Percentiles rank a stretch among this genome's conserved stretches.
Conservation (phyloP, 2,329 filamentous ascomycete species). For the Cladosporium cucumerinum region DNA sequence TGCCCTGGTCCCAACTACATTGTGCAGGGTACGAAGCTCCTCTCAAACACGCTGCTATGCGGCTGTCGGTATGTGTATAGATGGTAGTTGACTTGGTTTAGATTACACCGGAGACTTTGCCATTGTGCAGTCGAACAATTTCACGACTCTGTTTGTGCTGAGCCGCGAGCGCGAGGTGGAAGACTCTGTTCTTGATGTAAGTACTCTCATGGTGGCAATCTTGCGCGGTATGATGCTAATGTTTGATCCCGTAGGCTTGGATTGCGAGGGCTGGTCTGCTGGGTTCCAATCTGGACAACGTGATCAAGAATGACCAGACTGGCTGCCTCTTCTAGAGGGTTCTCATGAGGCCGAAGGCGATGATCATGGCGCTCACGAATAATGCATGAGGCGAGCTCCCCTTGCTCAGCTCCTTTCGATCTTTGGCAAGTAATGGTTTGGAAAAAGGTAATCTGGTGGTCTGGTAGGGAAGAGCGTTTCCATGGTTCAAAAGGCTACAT, state of each 20-base stretch:
- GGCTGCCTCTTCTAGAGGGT: slow-evolving; percentile 17
- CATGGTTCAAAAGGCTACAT: background rate
- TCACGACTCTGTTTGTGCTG: slow-evolving; percentile 24
- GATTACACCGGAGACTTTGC: slow-evolving; percentile 21
- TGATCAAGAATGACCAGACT: slow-evolving; percentile 21
- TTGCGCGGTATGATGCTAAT: no score
- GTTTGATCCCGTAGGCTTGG: slow-evolving; percentile 18
- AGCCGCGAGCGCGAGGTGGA: slow-evolving; percentile 23
- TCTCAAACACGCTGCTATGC: background rate
- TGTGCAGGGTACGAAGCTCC: background rate
- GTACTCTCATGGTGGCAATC: no score
- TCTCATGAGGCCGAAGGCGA: background rate
- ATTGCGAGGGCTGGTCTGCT: slow-evolving; percentile 19
- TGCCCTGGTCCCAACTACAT: slow-evolving; percentile 26
- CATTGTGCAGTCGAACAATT: slow-evolving; percentile 24
- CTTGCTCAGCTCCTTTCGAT: background rate
- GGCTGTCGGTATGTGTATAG: no score
- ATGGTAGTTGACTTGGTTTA: background rate
- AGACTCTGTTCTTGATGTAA: slow-evolving; percentile 22
- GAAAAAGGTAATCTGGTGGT: background rate
- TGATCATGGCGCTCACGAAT: background rate
- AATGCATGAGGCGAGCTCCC: background rate
- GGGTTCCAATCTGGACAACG: slow-evolving; percentile 20
- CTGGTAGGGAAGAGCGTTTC: background rate
- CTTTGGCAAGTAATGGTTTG: background rate